Percentiles rank a stretch among this genome's conserved stretches.
phyloP scores from a whole-genome alignment of 23 red algal species.

The Gracilaria vermiculophylla region DNA sequence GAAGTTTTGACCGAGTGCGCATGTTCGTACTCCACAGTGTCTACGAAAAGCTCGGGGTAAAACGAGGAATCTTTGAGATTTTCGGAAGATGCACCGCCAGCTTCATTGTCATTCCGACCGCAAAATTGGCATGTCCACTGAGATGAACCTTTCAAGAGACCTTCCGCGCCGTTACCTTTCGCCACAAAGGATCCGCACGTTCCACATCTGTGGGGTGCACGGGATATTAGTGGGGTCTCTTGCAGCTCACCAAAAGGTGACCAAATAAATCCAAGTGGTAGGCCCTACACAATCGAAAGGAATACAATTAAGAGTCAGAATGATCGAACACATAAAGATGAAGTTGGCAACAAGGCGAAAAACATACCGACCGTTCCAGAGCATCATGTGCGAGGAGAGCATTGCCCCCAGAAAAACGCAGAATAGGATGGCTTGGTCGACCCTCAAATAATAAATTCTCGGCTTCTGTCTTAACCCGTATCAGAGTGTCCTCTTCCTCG shows the following conservation, averaged over 20 bases:
- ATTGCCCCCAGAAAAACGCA: conserved; percentile 47
- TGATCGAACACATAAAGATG: neutral
- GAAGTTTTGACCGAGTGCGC: neutral
- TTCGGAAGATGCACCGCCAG: neutral
- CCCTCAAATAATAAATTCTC: conserved; percentile 24
- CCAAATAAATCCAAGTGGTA: conserved; percentile 66
- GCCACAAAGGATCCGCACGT: conserved; percentile 63
- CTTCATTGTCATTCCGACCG: conserved; percentile 37
- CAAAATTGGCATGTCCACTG: conserved; percentile 57
- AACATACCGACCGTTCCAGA: conserved; percentile 31
- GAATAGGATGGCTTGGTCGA: conserved; percentile 30
- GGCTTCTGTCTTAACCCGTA: neutral
- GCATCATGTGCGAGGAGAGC: conserved; percentile 47
- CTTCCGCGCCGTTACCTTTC: conserved; percentile 17
- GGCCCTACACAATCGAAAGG: neutral
- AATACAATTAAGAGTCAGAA: neutral
- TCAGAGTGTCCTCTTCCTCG: conserved; percentile 33
- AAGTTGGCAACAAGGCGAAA: neutral
- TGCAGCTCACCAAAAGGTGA: conserved; percentile 36
- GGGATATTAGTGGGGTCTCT: neutral
- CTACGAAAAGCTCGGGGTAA: conserved; percentile 24
- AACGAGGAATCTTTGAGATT: neutral
- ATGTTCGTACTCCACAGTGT: conserved; percentile 51
- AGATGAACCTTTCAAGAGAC: neutral
- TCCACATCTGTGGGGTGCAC: conserved; percentile 25